Evolutionary conservation across 2,329 filamentous ascomycete genomes (phyloP).

Genomic region (Penicillium frequentans): DNA sequence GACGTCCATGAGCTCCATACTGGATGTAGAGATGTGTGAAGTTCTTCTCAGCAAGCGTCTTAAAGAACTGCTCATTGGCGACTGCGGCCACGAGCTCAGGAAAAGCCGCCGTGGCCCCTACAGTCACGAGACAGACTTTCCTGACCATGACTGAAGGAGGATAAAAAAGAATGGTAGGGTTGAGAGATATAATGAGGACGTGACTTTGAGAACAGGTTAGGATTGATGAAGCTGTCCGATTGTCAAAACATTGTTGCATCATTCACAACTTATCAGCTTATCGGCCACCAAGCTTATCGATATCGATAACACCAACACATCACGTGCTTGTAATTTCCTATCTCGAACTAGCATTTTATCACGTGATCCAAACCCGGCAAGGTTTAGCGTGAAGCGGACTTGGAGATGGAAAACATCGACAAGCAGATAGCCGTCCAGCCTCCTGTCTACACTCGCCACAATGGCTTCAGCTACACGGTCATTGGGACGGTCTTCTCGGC

Average conservation of each 20-base stretch:
- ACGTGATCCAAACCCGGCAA: conserved; percentile 11
- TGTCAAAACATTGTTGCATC: background rate
- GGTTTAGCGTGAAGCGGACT: conserved; percentile 24
- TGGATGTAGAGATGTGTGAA: conserved; percentile 78
- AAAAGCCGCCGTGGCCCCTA: conserved; percentile 90
- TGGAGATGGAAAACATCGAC: conserved; percentile 23
- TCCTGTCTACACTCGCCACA: conserved; percentile 21
- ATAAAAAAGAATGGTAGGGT: background rate
- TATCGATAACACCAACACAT: background rate
- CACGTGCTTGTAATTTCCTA: background rate
- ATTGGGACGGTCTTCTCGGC: conserved; percentile 37
- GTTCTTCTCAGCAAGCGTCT: conserved; percentile 55
- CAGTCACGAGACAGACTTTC: conserved; percentile 75
- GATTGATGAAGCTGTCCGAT: background rate
- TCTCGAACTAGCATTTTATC: background rate
- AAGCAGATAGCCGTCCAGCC: conserved; percentile 10
- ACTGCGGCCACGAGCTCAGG: conserved; percentile 66
- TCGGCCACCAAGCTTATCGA: background rate
- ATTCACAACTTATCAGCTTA: background rate
- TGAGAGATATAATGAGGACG: background rate
- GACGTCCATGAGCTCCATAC: conserved; percentile 68
- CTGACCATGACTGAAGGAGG: conserved; percentile 3
- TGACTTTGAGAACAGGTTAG: background rate
- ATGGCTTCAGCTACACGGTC: conserved; percentile 43
- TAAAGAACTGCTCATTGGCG: conserved; percentile 63